These are phyloP conservation scores for Erodium trifolium DNA, from an alignment of 441 rosid genomes.

Conservation along the genomic window DNA sequence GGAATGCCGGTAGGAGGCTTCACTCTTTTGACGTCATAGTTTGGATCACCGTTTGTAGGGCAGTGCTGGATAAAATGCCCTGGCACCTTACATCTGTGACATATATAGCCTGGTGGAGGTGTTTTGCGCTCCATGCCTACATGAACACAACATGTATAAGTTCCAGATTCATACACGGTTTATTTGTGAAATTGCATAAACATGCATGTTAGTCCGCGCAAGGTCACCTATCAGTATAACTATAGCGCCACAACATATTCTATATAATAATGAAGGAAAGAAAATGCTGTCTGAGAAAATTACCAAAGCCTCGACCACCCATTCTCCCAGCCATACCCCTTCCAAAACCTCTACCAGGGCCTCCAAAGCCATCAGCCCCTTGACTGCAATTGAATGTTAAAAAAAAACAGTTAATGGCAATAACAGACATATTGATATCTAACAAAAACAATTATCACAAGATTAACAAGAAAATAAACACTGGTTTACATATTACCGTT, in stretches of 20 bases:
- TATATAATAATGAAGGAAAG: background rate
- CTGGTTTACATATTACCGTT: constrained; percentile 48
- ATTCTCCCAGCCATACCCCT: constrained; percentile 87
- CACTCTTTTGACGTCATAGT: constrained; percentile 75
- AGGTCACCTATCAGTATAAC: too few relatives aligned
- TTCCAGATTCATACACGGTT: background rate
- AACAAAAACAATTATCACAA: background rate
- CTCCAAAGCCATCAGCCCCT: constrained; percentile 63
- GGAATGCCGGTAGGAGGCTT: constrained; percentile 97
- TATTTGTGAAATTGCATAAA: background rate
- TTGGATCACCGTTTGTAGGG: constrained; percentile 97
- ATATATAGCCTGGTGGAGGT: constrained; percentile 90
- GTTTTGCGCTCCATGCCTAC: constrained; percentile 88
- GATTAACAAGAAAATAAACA: constrained; percentile 3
- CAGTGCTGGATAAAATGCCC: constrained; percentile 99
- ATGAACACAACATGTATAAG: constrained; percentile 27
- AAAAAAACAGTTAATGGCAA: constrained; percentile 6
- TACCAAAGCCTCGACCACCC: constrained; percentile 97
- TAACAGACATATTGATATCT: background rate
- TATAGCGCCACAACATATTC: too few relatives aligned
- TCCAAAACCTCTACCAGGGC: constrained; percentile 86
- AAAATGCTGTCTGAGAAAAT: constrained; percentile 25
- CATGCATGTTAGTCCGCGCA: background rate
- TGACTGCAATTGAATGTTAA: constrained; percentile 42
- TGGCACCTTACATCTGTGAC: constrained; percentile 94